Evolutionary conservation across 495 filamentous ascomycete genomes (phyloP), one percentile per base, ranked within the genome.

Genomic region (Cercophora sp.): DNA sequence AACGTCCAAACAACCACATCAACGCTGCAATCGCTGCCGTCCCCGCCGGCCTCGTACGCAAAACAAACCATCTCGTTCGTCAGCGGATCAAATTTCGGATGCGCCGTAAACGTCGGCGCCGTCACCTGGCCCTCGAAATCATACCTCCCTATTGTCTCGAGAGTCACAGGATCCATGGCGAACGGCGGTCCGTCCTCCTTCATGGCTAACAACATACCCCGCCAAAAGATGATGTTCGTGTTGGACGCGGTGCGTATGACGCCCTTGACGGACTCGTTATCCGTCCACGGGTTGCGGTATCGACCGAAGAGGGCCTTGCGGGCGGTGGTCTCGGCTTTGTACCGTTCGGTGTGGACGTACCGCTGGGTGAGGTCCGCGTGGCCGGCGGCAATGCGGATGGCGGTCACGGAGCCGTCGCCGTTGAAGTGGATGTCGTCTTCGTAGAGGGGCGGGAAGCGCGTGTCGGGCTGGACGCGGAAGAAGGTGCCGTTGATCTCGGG

Each of bases 61-160:
- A 79, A 81, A 35, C 72, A 76, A 4, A 82, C 52, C 70, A 83
- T 71, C 60, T 85, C 81, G 9, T 75, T 74, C 1, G 75, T 83
- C 11, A 64, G 66, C 1, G 80, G 81, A 51, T 83, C 80, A 42
- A 81, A 67, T 58, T 85, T 85, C 0, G 81, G 81, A 54, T 85
- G 81, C 1, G 81, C 81, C 0, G 80, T 81, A 52, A 85, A 83
- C 0, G 78, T 82, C 5, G 75, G 67, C 10, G 64, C 67, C 0
- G 59, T 55, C 10, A 83, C 64, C 63, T 83, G 80, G 2, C 80
- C 80, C 43, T 80, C 79, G 39, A 83, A 85, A 47, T 78, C 71
- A 55, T 79, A 76, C 3, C 70, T 55, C 0, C 78, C 77, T 39
- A 72, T 70, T 1, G 80, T 83, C 56, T 81, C 78, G 1, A 83